Evolutionary conservation across 805 yeast species (phyloP), one percentile per base, ranked within the genome.

Genomic region (Vanderwaltozyma tropicalis): DNA sequence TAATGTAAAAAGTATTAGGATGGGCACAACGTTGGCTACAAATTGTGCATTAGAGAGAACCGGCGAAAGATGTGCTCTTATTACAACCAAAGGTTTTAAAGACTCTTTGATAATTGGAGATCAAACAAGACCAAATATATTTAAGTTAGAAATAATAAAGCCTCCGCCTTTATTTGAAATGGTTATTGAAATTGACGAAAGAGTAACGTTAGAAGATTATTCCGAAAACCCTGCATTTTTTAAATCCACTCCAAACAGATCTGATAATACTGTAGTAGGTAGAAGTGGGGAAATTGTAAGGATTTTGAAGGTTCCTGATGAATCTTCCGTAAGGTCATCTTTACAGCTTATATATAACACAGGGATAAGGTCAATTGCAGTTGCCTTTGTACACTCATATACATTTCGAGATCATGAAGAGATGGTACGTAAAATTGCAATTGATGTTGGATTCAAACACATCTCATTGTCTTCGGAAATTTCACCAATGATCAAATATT

Each of bases 1-100:
- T 3, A 60, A 62, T 3, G 81, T 86, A 28, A 76, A 74, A 38
- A 72, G 78, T 31, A 75, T 87, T 34, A 67, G 95, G 39, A 79
- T 88, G 82, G 96, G 96, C 3, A 87, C 96, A 4, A 88, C 96
- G 0, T 92, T 87, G 10, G 97, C 98, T 2, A 89, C 97, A 7
- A 89, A 89, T 62, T 96, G 97, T 1, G 69, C 92, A 25, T 67
- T 89, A 42, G 97, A 89, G 54, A 71, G 97, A 44, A 87, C 87
- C 53, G 98, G 97, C 36, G 94, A 87, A 40, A 65, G 76, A 24
- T 88, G 94, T 48, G 94, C 92, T 1, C 68, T 89, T 41, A 60
- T 88, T 5, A 86, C 94, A 2, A 84, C 96, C 13, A 80, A 77
- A 50, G 98, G 96, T 0, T 89, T 86, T 61, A 75, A 74, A 47